Percentiles rank a stretch among this genome's conserved stretches.
Conservation (phyloP, 768 basidiomycete species). For the Rhodotorula diobovata region DNA sequence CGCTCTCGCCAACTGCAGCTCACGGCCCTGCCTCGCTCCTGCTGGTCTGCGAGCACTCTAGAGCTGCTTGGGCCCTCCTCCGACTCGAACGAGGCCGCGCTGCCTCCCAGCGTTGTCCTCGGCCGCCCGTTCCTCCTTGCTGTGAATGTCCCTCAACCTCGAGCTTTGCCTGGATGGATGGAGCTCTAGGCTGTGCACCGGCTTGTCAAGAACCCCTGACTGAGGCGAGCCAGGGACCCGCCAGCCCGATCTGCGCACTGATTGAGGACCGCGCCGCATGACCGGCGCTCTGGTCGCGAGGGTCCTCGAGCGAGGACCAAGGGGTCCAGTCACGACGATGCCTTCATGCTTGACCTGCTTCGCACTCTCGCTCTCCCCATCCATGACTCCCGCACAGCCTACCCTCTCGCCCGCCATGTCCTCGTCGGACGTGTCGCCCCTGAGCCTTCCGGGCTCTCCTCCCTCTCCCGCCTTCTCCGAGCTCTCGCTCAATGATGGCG, state of each 20-base stretch:
- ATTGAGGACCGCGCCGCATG: constrained; percentile 6
- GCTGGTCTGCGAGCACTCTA: too few species aligned
- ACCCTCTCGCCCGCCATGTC: background rate
- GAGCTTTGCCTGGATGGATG: too few species aligned
- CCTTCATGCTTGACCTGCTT: background rate
- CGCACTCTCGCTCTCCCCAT: background rate
- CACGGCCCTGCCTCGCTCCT: too few species aligned
- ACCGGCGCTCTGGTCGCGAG: background rate
- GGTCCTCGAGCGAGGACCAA: background rate
- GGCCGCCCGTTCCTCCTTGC: too few species aligned
- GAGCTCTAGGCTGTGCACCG: too few species aligned
- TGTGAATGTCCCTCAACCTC: too few species aligned
- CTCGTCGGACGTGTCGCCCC: constrained; percentile 9
- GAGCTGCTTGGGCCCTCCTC: too few species aligned
- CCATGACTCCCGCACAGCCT: background rate
- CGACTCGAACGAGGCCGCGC: too few species aligned
- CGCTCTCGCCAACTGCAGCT: too few species aligned
- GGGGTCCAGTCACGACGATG: background rate
- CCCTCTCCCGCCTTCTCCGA: background rate
- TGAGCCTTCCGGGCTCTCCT: background rate
- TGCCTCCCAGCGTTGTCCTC: too few species aligned
- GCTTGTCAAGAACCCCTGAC: too few species aligned
- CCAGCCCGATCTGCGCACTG: background rate
- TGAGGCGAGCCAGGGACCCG: too few species aligned
- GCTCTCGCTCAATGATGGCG: constrained; percentile 1